Base-by-base conservation (phyloP, 306 rosid genomes). In the Neltuma alba region DNA sequence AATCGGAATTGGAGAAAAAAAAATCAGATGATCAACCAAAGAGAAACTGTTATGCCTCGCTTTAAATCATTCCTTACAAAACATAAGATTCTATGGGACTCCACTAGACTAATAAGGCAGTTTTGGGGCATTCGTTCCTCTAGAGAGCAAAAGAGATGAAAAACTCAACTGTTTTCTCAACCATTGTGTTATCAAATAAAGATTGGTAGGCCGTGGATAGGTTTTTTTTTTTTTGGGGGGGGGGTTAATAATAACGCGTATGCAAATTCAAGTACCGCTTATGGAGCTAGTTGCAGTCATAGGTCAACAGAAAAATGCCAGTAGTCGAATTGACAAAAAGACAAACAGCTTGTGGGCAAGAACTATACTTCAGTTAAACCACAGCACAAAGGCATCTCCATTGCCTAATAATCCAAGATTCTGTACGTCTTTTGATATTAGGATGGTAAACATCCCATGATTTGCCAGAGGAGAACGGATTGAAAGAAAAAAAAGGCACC, bases 261-360 rank as follows among this genome's bases (percentile, higher is more conserved):
- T 21, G 20, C 33, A 66, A 66, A 38, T 38, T 37, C 50, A 66
- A 38, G 30, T 10, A n/a, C 48, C 3, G 48, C 13, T 34, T 20
- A 27, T 7, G 41, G 57, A 69, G 57, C 25, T 2, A 69, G 47
- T 0, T 30, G 41, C 28, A 70, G 40, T 30, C 13, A 45, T 16
- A 28, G 1, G 25, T 45, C 8, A 45, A 27, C 18, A 28, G 27
- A 7, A 27, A 44, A 70, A 16, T 7, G 25, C 75, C 44, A 0
- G 41, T 33, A 44, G 31, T 13, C 52, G 27, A 74, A 74, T 25
- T 37, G 40, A 74, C 82, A 72, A 57, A 57, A 34, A 37, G 45
- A 18, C 85, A 66, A 75, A 83, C 90, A 79, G 72, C 61, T 80
- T 57, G 40, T 42, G 78, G 64, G 76, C 86, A 74, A 75, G 72